Conservation (phyloP, 2,329 filamentous ascomycete genomes). For the Microsporum canis region DNA sequence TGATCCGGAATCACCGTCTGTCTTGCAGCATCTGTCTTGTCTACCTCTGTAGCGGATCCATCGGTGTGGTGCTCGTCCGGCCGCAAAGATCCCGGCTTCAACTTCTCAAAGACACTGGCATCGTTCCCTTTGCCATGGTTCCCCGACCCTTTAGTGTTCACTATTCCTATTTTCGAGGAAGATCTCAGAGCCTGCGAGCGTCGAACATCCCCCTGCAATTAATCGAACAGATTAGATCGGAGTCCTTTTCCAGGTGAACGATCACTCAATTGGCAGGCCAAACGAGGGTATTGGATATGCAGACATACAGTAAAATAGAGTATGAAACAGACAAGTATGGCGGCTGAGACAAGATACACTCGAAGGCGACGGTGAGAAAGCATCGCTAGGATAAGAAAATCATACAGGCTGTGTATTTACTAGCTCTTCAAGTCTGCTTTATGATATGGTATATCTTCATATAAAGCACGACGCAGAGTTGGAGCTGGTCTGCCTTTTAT, state of each 20-base stretch:
- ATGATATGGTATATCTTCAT: too few species aligned
- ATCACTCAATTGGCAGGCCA: background rate
- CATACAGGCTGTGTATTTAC: background rate
- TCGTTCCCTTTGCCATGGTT: conserved; percentile 43
- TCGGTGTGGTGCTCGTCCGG: conserved; percentile 53
- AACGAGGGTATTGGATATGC: background rate
- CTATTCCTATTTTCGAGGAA: conserved; percentile 42
- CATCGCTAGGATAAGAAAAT: conserved; percentile 37
- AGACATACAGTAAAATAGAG: conserved; percentile 61
- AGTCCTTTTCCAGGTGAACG: background rate
- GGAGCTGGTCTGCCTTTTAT: background rate
- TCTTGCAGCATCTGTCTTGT: conserved; percentile 28
- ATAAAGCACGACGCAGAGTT: too few species aligned
- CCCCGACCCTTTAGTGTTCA: background rate
- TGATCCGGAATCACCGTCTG: conserved; percentile 41
- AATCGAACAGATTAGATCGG: background rate
- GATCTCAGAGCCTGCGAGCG: conserved; percentile 38
- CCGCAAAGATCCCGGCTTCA: conserved; percentile 58
- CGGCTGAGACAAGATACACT: conserved; percentile 51
- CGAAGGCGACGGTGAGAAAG: conserved; percentile 59
- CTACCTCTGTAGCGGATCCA: conserved; percentile 49
- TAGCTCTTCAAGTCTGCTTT: background rate
- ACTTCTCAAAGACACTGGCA: conserved; percentile 50
- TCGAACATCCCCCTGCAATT: conserved; percentile 29
- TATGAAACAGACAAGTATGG: conserved; percentile 54